Base-by-base conservation (phyloP, 179 eudicot genomes). In the Nepenthes alata region DNA sequence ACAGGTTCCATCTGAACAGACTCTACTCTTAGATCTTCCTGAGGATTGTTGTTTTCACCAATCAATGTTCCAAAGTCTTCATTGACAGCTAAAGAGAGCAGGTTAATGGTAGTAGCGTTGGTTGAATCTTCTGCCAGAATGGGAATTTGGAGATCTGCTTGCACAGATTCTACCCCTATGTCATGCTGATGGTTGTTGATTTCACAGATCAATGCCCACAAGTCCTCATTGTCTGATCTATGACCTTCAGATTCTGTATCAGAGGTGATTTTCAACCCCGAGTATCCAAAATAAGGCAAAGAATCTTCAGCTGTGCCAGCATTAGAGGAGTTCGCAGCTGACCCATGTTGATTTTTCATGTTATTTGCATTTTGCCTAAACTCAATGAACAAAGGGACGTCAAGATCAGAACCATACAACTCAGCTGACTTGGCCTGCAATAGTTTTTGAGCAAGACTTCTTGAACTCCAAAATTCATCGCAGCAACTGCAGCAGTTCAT, bases 401-500 rank as follows among this genome's bases (percentile, higher is more conserved):
- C 78, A 55, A 68, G 63, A 37, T 75, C 83, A 59, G 74, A 49
- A 61, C 39, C 71, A 63, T 76, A 78, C 57, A 60, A 52, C 51
- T 61, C 79, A 65, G 52, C 16, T 45, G 87, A 77, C 56, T 50
- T 76, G 15, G 83, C 74, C 39, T 63, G 77, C 37, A 82, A 53
- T 72, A 85, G 57, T 52, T 64, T 67, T 47, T 64, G 70, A 25
- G 67, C 60, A 69, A 74, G 73, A 45, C 60, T 67, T 70, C 74
- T 75, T n/a, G 85, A 76, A 58, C 57, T 72, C 75, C 72, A 80
- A 15, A 77, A 75, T 61, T 81, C 82, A 70, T 78, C 76, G 72
- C 96, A 89, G 74, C 96, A 93, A 68, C 71, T 60, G 63, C 98
- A 93, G 51, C 59, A 72, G 73, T 78, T 86, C 62, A 50, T 62